Evolutionary conservation across 805 yeast genomes (phyloP).

Genomic region (Saccharomyces paradoxus): DNA sequence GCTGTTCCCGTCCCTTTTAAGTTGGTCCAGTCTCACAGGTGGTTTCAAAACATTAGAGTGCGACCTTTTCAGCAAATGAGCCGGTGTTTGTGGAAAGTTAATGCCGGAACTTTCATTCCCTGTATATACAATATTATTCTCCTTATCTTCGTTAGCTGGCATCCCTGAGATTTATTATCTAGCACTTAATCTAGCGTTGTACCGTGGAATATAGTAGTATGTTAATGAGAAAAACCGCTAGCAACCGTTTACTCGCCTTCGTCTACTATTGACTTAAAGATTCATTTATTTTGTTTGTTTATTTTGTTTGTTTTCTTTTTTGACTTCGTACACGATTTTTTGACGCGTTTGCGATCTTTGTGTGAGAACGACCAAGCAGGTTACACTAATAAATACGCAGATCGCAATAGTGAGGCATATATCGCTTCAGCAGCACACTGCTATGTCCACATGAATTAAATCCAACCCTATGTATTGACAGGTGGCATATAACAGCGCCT

Average conservation of each 20-base stretch:
- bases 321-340: background rate
- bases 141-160: slow-evolving; percentile 6
- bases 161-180: background rate
- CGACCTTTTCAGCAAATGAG: slow-evolving; percentile 18
- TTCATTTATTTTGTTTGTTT: background rate
- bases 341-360: background rate
- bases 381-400: background rate
- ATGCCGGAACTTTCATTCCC: slow-evolving; percentile 2
- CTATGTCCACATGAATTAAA: background rate
- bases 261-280: background rate
- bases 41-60: slow-evolving; percentile 15
- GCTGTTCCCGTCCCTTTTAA: background rate
- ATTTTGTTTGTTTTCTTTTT: slow-evolving; percentile 4
- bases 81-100: slow-evolving; percentile 19
- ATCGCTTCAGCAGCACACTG: background rate
- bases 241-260: background rate
- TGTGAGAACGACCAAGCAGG: background rate
- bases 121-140: slow-evolving; percentile 7
- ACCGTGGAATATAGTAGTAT: background rate
- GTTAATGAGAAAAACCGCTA: background rate
- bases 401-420: background rate
- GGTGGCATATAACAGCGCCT: background rate
- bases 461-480: background rate
- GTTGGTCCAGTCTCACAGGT: background rate
- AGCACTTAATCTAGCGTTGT: background rate